phyloP scores from a whole-genome alignment of 129 eudicot species.

The Saussurea involucrata region DNA sequence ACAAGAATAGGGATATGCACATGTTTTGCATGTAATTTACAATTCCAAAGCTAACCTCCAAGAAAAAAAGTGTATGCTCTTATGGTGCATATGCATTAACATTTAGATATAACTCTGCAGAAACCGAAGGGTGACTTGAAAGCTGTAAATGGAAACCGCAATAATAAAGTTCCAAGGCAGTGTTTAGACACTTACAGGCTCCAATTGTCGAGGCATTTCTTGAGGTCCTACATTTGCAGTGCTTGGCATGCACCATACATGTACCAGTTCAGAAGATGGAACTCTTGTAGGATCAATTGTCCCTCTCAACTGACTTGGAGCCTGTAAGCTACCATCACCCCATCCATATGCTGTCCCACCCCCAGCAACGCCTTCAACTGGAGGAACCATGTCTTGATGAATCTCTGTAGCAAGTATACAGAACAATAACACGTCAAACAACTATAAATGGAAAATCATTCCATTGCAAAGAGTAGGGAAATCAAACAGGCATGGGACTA shows the following conservation, averaged over 20 bases:
- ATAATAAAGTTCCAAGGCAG: neutral
- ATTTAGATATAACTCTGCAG: neutral
- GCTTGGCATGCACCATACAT: conserved; percentile 96
- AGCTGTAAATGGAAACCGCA: neutral
- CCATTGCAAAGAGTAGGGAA: neutral
- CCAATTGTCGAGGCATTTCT: conserved; percentile 79
- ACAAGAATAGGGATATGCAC: neutral
- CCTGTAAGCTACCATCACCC: conserved; percentile 57
- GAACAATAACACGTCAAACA: neutral
- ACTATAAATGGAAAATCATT: neutral
- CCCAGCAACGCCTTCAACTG: conserved; percentile 98
- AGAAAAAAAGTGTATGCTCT: neutral
- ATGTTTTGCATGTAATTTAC: neutral
- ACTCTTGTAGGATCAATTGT: conserved; percentile 71
- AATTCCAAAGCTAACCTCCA: neutral
- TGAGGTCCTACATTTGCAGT: conserved; percentile 93
- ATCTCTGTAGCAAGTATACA: conserved; percentile 38
- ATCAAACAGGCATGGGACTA: neutral
- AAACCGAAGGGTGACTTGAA: neutral
- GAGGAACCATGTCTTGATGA: conserved; percentile 77
- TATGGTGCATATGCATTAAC: neutral
- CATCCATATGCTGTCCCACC: conserved; percentile 98
- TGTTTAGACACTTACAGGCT: conserved; percentile 57
- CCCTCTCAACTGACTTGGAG: conserved; percentile 54
- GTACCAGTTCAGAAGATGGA: conserved; percentile 74